Evolutionary conservation across 1,139 yeast species (phyloP).

Genomic region (Diutina ranongensis): DNA sequence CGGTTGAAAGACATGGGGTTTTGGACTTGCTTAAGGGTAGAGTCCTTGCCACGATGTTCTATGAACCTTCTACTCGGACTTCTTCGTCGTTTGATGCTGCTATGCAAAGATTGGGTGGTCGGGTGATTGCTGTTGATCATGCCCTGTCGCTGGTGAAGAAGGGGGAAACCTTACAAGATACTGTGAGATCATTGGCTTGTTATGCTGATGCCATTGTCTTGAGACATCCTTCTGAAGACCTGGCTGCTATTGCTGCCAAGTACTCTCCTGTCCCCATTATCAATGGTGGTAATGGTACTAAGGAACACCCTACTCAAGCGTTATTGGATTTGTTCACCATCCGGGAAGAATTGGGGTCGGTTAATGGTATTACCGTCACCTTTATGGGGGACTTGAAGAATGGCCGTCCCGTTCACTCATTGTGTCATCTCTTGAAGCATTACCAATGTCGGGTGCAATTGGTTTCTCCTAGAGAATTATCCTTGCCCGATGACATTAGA

Average conservation of each 20-base stretch:
- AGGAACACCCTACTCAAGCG: constrained; percentile 99
- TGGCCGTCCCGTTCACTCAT: constrained; percentile 97
- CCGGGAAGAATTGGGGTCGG: constrained; percentile 97
- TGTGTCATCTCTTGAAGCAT: constrained; percentile 80
- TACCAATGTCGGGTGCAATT: constrained; percentile 90
- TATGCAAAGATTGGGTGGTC: constrained; percentile 98
- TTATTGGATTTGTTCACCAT: constrained; percentile 94
- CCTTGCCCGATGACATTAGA: constrained; percentile 65
- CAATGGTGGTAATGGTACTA: constrained; percentile 96
- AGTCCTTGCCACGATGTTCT: constrained; percentile 88
- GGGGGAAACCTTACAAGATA: constrained; percentile 97
- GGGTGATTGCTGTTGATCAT: constrained; percentile 81
- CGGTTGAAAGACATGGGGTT: constrained; percentile 94
- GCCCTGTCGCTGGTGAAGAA: constrained; percentile 86
- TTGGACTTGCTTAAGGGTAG: constrained; percentile 84
- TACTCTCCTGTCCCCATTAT: constrained; percentile 95
- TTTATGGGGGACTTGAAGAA: constrained; percentile 98
- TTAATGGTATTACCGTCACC: constrained; percentile 93
- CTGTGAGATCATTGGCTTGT: constrained; percentile 87
- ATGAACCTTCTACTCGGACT: constrained; percentile 97
- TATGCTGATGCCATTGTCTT: constrained; percentile 95
- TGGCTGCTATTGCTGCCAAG: constrained; percentile 90
- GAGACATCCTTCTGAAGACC: constrained; percentile 90
- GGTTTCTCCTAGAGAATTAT: constrained; percentile 81
- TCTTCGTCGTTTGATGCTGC: constrained; percentile 97